These are phyloP conservation scores for Lipomyces yamanashiensis DNA, from an alignment of 805 yeast species.

Conservation along the genomic window DNA sequence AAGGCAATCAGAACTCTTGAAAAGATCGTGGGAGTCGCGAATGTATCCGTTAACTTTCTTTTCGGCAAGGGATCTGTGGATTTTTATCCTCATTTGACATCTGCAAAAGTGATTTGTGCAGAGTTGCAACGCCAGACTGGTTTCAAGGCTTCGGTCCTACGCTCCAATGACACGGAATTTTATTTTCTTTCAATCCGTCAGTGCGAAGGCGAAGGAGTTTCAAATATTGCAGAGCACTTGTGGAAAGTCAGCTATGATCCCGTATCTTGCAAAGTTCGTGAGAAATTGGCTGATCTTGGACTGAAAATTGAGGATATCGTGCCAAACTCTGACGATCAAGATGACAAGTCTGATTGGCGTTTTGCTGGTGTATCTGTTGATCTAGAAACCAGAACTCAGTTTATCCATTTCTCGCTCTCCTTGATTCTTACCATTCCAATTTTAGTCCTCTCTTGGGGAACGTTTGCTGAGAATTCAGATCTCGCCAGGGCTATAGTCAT, in stretches of 20 bases:
- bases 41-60: conserved; percentile 12
- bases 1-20: conserved; percentile 15
- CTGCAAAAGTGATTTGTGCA: conserved; percentile 14
- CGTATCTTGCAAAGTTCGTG: conserved; percentile 2
- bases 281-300: conserved; percentile 12
- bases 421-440: conserved; percentile 22
- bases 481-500: conserved; percentile 3
- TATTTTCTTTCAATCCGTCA: conserved; percentile 5
- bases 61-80: conserved; percentile 18
- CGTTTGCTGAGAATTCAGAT: background rate
- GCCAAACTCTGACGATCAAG: conserved; percentile 1
- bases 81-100: conserved; percentile 3
- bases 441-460: conserved; percentile 29
- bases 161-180: conserved; percentile 15
- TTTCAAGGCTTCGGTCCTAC: conserved; percentile 17
- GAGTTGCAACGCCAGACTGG: conserved; percentile 25
- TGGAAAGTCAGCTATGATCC: conserved; percentile 20
- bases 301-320: conserved; percentile 15
- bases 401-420: background rate
- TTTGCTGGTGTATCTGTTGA: conserved; percentile 4
- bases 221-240: background rate
- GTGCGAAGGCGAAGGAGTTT: conserved; percentile 6
- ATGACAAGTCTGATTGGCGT: background rate
- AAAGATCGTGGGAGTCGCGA: conserved; percentile 12
- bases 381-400: background rate